Base-by-base conservation (phyloP, 805 yeast genomes). In the Spathaspora sp. region DNA sequence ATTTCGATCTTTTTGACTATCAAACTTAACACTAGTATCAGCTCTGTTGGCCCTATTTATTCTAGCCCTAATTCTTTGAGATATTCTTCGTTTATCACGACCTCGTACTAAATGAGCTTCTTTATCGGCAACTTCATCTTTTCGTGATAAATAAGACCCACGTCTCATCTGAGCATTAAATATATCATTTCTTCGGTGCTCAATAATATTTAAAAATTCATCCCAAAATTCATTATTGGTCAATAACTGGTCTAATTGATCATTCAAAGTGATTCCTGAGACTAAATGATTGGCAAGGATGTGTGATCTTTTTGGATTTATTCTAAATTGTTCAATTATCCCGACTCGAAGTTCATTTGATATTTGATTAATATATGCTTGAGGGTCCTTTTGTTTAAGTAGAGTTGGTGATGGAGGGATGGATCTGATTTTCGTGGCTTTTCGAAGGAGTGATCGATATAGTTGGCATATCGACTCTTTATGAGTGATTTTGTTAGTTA, bases 391-490 rank as follows among this genome's bases (percentile, higher is more conserved):
- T 14, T 18, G 17, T 23, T 26, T 9, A 10, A 16, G 35, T 32
- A 38, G 16, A 23, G 19, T 10, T 5, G 20, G 2, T 7, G 26
- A 5, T 17, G 40, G 8, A 18, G 38, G 40, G 11, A 28, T 26
- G 23, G 19, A n/a, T 42, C 38, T 40, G 9, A 47, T 32, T 18
- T 47, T 50, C 23, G 18, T 31, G 11, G 42, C n/a, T 12, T 46
- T 48, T 31, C 55, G 48, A 20, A 60, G 28, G 8, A 57, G 29
- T 2, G 43, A 47, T 46, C 50, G 50, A 47, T 55, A 60, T 29
- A 60, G 48, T 16, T 35, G 42, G 19, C 52, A 45, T 50, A 50
- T 42, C 42, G 52, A 47, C 40, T 47, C 28, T 32, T 16, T 42
- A 31, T 47, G 49, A 20, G 23, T 45, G 35, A 17, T 18, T 31